A percentile compares a stretch with the other conserved stretches of the same genome.
Evolutionary conservation across 306 rosid genomes (phyloP).

Genomic region (Betula pendula): DNA sequence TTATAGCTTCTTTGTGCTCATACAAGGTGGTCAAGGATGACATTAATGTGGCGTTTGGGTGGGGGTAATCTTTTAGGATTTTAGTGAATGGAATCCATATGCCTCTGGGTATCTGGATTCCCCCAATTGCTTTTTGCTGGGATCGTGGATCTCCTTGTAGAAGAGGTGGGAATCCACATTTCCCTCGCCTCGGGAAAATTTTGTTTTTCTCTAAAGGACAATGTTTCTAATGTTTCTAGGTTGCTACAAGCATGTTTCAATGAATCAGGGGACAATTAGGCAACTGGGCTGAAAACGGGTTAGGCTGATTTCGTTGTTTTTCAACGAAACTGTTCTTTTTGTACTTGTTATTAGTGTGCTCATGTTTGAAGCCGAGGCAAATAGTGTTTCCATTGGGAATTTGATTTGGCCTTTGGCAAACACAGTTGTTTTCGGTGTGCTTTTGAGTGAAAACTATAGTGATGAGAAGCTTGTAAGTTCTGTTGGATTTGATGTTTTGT

Average conservation of each 20-base stretch:
- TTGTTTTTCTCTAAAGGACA: no score
- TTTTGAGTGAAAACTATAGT: conserved; percentile 60
- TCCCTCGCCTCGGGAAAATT: no score
- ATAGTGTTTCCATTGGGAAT: conserved; percentile 43
- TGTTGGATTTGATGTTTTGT: no score
- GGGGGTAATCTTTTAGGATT: no score
- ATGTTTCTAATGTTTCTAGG: no score
- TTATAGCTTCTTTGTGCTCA: not conserved
- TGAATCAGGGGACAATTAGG: conserved; percentile 55
- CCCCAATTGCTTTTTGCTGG: no score
- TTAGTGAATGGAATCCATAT: no score
- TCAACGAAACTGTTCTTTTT: conserved; percentile 79
- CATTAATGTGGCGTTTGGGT: no score
- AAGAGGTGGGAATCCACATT: no score
- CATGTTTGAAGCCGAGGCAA: conserved; percentile 45
- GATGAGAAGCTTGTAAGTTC: conserved; percentile 48
- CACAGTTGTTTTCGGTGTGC: conserved; percentile 83
- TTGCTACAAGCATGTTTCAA: conserved; percentile 57
- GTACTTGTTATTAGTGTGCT: conserved; percentile 63
- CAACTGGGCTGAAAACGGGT: conserved; percentile 62
- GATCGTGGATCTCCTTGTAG: no score
- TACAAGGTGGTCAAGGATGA: not conserved
- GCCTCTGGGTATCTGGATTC: no score
- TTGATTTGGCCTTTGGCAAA: conserved; percentile 79
- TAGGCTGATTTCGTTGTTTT: conserved; percentile 62